Evolutionary conservation across 305 asterid genomes (phyloP).

Genomic region (Fraxinus floribunda): DNA sequence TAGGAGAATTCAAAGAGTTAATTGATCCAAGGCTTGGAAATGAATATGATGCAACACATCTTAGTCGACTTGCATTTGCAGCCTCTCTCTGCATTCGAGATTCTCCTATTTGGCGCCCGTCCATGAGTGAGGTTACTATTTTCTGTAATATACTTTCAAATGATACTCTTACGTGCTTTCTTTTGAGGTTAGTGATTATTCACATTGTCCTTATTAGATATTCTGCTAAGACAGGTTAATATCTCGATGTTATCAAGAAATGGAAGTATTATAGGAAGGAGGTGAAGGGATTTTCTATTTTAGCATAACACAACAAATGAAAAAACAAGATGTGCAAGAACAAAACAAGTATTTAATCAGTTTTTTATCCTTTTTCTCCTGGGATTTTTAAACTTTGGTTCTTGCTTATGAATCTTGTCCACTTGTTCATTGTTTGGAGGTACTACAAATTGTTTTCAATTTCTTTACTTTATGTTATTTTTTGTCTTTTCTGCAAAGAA

Average conservation of each 20-base stretch:
- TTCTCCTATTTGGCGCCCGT: slow-evolving; percentile 83
- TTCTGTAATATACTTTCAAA: neutral
- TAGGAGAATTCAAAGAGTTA: slow-evolving; percentile 60
- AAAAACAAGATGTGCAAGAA: neutral
- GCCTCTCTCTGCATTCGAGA: slow-evolving; percentile 88
- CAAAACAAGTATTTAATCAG: neutral
- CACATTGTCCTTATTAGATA: too few species aligned
- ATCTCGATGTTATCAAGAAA: too few species aligned
- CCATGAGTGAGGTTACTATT: slow-evolving; percentile 74
- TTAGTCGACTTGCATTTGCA: slow-evolving; percentile 63
- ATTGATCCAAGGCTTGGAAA: slow-evolving; percentile 72
- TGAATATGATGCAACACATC: slow-evolving; percentile 49
- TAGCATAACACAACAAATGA: neutral
- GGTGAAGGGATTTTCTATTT: neutral
- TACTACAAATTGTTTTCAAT: neutral
- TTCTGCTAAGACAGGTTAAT: too few species aligned
- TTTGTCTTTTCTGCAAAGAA: slow-evolving; percentile 1
- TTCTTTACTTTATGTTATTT: neutral
- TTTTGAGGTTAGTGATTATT: neutral
- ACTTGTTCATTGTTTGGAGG: neutral
- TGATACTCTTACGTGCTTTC: neutral
- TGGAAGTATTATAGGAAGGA: neutral
- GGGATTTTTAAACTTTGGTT: neutral
- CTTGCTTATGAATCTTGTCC: neutral
- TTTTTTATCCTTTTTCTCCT: neutral